Evolutionary conservation across 148 eudicot genomes (phyloP).

Genomic region (Suaeda aralocaspica): DNA sequence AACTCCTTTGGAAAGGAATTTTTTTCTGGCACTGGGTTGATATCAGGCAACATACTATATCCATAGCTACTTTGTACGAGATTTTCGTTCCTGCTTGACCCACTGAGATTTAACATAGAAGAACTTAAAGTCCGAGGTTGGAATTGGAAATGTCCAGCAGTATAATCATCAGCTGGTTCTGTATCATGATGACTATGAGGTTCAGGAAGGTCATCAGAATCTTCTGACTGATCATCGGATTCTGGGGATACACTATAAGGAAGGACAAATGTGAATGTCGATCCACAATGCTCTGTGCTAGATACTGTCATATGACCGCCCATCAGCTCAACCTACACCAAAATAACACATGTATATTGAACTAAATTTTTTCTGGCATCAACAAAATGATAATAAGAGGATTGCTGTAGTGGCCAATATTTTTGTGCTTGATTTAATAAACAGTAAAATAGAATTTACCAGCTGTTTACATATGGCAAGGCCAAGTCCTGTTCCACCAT

Average conservation of each 20-base stretch:
- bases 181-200: conserved; percentile 35
- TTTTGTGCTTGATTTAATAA: background rate
- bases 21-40: conserved; percentile 31
- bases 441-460: conserved; percentile 35
- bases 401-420: background rate
- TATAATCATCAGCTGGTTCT: conserved; percentile 36
- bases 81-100: conserved; percentile 38
- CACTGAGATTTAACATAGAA: conserved; percentile 42
- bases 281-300: conserved; percentile 65
- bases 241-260: conserved; percentile 63
- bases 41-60: conserved; percentile 26
- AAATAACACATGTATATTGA: background rate
- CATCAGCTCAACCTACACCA: conserved; percentile 82
- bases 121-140: conserved; percentile 61
- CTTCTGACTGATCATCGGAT: conserved; percentile 52
- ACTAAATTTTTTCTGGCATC: background rate
- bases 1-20: conserved; percentile 33
- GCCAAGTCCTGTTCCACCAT: conserved; percentile 97
- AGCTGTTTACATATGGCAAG: conserved; percentile 95
- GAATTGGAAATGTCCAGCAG: conserved; percentile 56
- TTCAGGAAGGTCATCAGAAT: conserved; percentile 60
- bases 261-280: conserved; percentile 74
- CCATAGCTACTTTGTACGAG: conserved; percentile 29
- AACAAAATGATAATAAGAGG: background rate
- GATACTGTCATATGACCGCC: conserved; percentile 83